phyloP scores from a whole-genome alignment of 805 yeast species.

The Candida saitoana region DNA sequence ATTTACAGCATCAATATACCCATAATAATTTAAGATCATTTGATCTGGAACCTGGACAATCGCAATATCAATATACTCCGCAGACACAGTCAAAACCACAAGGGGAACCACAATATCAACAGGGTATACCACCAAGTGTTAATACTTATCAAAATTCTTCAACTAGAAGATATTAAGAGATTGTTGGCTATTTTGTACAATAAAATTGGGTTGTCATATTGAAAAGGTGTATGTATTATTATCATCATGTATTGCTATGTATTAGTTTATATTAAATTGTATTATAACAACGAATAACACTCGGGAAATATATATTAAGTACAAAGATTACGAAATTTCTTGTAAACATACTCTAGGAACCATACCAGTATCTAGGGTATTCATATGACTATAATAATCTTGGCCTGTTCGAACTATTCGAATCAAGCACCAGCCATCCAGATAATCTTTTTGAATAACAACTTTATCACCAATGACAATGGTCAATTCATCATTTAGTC shows the following conservation, averaged over 20 bases:
- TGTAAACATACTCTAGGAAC: constrained; percentile 30
- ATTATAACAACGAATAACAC: constrained; percentile 3
- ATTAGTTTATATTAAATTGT: constrained; percentile 8
- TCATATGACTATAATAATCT: constrained; percentile 3
- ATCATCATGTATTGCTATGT: constrained; percentile 4
- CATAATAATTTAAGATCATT: constrained; percentile 6
- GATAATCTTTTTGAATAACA: constrained; percentile 17
- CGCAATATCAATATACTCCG: constrained; percentile 9
- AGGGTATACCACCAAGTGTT: constrained; percentile 9
- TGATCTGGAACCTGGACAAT: constrained; percentile 6
- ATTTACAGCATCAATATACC: constrained; percentile 11
- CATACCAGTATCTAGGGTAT: constrained; percentile 21
- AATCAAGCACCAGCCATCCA: constrained; percentile 40
- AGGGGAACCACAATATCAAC: constrained; percentile 4
- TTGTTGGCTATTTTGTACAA: not conserved
- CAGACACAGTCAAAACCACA: constrained; percentile 6
- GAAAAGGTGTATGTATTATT: not conserved
- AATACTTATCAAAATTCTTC: constrained; percentile 4
- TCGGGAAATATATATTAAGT: not conserved
- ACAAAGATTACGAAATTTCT: constrained; percentile 6
- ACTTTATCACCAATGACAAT: constrained; percentile 29
- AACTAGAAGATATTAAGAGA: constrained; percentile 5
- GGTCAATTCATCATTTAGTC: constrained; percentile 32
- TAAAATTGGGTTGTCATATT: not conserved
- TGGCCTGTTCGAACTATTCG: constrained; percentile 10